These are phyloP conservation scores for Cryptococcus wingfieldii DNA, from an alignment of 1,284 basidiomycete genomes.

Conservation along the genomic window DNA sequence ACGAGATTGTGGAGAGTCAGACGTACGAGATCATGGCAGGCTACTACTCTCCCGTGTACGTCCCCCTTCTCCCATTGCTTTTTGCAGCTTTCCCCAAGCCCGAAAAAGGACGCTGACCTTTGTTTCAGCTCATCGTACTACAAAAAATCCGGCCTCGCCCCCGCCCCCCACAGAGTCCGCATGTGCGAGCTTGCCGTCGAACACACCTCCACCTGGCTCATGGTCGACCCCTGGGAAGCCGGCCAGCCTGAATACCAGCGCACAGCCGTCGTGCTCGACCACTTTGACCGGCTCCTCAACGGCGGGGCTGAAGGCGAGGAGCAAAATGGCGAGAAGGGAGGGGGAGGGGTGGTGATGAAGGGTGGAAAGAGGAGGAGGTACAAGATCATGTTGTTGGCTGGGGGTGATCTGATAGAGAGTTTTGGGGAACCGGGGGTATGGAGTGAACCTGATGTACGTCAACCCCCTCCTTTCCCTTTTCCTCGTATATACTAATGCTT, in stretches of 20 bases:
- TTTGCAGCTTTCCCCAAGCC: background rate
- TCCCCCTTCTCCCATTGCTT: slow-evolving; percentile 10
- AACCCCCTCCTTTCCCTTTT: background rate
- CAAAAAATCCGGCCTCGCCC: slow-evolving; percentile 82
- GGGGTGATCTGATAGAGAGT: slow-evolving; percentile 93
- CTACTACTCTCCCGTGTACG: slow-evolving; percentile 80
- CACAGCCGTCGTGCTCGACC: slow-evolving; percentile 92
- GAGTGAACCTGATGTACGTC: slow-evolving; percentile 82
- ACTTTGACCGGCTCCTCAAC: slow-evolving; percentile 92
- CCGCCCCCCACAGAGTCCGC: slow-evolving; percentile 71
- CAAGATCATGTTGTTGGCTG: slow-evolving; percentile 88
- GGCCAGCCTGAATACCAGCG: slow-evolving; percentile 85
- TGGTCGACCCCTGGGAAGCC: slow-evolving; percentile 97
- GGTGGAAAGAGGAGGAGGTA: slow-evolving; percentile 47
- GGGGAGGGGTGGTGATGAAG: slow-evolving; percentile 54
- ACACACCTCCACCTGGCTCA: slow-evolving; percentile 56
- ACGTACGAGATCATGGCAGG: slow-evolving; percentile 90
- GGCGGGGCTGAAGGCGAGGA: slow-evolving; percentile 38
- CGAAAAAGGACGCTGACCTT: slow-evolving; percentile 2
- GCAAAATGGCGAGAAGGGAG: slow-evolving; percentile 45
- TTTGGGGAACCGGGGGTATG: slow-evolving; percentile 97
- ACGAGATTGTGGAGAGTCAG: slow-evolving; percentile 87
- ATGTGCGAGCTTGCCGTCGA: slow-evolving; percentile 86
- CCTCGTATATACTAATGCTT: background rate
- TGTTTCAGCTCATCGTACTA: slow-evolving; percentile 65